phyloP scores from a whole-genome alignment of 768 basidiomycete genomes.

The Amanita phalloides region DNA sequence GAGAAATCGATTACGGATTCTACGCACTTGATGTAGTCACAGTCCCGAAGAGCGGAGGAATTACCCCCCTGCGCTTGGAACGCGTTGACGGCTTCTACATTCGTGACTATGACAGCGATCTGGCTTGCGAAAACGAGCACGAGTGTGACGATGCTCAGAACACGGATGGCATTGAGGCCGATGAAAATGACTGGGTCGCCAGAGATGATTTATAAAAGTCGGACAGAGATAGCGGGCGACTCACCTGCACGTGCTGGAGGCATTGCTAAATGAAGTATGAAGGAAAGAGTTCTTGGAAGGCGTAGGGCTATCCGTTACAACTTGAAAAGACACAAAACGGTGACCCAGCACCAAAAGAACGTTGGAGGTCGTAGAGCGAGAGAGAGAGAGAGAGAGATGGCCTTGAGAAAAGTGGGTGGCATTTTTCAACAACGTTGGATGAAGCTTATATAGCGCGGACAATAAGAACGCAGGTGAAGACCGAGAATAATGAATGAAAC shows the following conservation, averaged over 20 bases:
- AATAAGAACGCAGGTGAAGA: background rate
- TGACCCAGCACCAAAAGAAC: slow-evolving; percentile 5
- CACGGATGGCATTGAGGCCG: slow-evolving; percentile 68
- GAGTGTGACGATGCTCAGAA: slow-evolving; percentile 67
- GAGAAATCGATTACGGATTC: background rate
- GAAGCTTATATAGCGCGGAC: slow-evolving; percentile 1
- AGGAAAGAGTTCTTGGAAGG: background rate
- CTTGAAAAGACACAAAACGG: background rate
- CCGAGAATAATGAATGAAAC: background rate
- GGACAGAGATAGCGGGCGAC: background rate
- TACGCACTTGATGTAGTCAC: slow-evolving; percentile 73
- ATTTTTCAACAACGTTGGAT: background rate
- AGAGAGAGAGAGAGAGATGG: background rate
- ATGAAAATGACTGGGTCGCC: slow-evolving; percentile 42
- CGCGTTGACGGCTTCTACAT: slow-evolving; percentile 64
- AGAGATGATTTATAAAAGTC: background rate
- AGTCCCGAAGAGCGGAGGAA: slow-evolving; percentile 33
- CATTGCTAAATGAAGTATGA: slow-evolving; percentile 1
- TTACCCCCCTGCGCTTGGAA: slow-evolving; percentile 35
- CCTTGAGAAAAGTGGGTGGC: background rate
- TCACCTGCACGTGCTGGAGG: slow-evolving; percentile 3
- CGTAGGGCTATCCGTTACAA: background rate
- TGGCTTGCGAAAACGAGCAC: slow-evolving; percentile 74
- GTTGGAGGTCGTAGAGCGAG: background rate
- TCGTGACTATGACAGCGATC: slow-evolving; percentile 62